Percentiles rank a stretch among this genome's conserved stretches.
These are phyloP conservation scores for Candida suzukii DNA, from an alignment of 805 yeast genomes.

Conservation along the genomic window DNA sequence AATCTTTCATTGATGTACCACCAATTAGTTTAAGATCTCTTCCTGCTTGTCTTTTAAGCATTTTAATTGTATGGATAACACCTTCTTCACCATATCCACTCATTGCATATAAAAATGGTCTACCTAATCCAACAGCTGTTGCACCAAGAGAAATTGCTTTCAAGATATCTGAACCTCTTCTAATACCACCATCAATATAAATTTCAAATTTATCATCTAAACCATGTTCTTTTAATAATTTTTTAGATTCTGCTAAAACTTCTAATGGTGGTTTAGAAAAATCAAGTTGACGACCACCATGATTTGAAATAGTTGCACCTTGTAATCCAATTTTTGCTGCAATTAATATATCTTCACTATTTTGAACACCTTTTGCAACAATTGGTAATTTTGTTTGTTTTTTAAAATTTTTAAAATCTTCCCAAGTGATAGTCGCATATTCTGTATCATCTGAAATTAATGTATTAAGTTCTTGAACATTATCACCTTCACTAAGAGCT, in stretches of 20 bases:
- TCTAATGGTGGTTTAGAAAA: conserved; percentile 55
- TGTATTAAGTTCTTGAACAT: conserved; percentile 7
- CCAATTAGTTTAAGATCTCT: conserved; percentile 61
- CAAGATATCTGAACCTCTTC: conserved; percentile 71
- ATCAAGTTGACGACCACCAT: conserved; percentile 70
- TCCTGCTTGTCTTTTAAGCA: conserved; percentile 49
- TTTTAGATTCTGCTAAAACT: conserved; percentile 48
- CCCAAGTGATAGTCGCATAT: conserved; percentile 39
- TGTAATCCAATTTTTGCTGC: conserved; percentile 53
- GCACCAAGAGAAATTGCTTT: conserved; percentile 78
- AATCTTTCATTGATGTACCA: conserved; percentile 38
- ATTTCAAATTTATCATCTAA: conserved; percentile 46
- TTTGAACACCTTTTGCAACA: conserved; percentile 55
- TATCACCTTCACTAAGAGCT: conserved; percentile 34
- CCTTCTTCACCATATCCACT: conserved; percentile 75
- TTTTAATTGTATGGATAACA: conserved; percentile 49
- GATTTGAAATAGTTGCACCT: conserved; percentile 63
- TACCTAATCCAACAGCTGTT: conserved; percentile 56
- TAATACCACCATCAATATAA: conserved; percentile 69
- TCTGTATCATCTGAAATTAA: conserved; percentile 6
- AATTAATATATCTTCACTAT: conserved; percentile 52
- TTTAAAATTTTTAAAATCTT: conserved; percentile 49
- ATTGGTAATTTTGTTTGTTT: conserved; percentile 43
- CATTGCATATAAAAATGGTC: conserved; percentile 74
- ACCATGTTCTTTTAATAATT: conserved; percentile 32